Base-by-base conservation (phyloP, 768 basidiomycete genomes). In the Naganishia onofrii region DNA sequence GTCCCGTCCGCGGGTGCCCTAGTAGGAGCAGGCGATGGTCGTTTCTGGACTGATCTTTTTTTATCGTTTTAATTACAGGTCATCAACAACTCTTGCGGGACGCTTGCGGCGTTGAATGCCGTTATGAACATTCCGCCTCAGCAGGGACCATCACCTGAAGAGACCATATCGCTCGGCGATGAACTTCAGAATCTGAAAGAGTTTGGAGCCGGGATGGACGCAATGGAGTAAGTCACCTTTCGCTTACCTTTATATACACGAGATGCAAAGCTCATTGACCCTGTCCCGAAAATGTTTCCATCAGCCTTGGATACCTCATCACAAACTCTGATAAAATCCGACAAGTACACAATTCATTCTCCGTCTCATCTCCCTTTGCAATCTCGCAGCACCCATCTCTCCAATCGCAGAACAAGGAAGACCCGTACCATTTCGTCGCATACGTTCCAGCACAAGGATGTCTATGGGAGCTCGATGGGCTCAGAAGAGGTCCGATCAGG, bases 341-440 rank as follows among this genome's bases (percentile, higher is more conserved):
- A 38, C 77, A 81, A 63, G 91, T 91, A 19, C 95, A 99, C 79
- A 99, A 99, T 77, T 86, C 91, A 21, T 88, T 98, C 74, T 92
- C 94, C 13, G 91, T 93, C 44, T 92, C 93, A 17, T 89, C 86
- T 69, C 87, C 91, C 0, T 90, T 96, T 74, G 91, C 91, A 7
- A 83, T 95, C 66, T 57, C 70, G 4, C 65, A 93, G 76, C 92
- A 93, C 23, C 85, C 92, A 28, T 83, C 90, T 26, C 70, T 86
- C 86, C 31, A 89, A 84, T 74, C 87, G 83, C 74, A 81, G 82
- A 82, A 84, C 74, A 72, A 76, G 9, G 88, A 88, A 77, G 96
- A 98, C 75, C 94, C 94, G 15, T 99, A 95, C 80, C 95, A 99
- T 76, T 99, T 98, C 76, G 88, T 98, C 51, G 89, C 95, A 13